Conservation (phyloP, 495 filamentous ascomycete species). For the Symbiotaphrina buchneri region DNA sequence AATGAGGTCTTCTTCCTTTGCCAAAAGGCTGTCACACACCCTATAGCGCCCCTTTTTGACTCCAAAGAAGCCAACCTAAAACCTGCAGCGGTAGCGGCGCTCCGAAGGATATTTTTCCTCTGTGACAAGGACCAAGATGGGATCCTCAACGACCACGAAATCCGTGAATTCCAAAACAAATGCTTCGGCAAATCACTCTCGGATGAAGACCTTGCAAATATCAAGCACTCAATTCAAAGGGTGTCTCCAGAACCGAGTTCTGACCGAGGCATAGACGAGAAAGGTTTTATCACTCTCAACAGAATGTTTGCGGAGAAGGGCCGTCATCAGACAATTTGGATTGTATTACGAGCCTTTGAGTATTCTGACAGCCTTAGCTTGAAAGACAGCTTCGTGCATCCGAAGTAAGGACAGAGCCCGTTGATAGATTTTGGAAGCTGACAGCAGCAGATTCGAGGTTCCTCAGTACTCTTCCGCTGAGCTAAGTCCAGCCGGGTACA, state of each 20-base stretch:
- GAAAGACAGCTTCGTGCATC: slow-evolving; percentile 77
- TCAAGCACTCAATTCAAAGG: slow-evolving; percentile 66
- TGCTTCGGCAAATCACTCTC: slow-evolving; percentile 74
- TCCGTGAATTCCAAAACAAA: slow-evolving; percentile 68
- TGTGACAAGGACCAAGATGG: slow-evolving; percentile 94
- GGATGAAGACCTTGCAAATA: slow-evolving; percentile 59
- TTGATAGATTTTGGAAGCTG: neutral
- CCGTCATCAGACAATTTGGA: slow-evolving; percentile 96
- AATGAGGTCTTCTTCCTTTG: slow-evolving; percentile 96
- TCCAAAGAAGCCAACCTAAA: slow-evolving; percentile 78
- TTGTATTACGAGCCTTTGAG: slow-evolving; percentile 84
- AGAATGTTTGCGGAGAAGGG: slow-evolving; percentile 94
- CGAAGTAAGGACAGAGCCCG: slow-evolving; percentile 19
- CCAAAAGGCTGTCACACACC: slow-evolving; percentile 95
- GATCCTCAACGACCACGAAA: slow-evolving; percentile 74
- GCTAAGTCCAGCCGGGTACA: slow-evolving; percentile 80
- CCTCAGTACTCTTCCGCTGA: slow-evolving; percentile 81
- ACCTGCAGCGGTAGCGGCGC: slow-evolving; percentile 62
- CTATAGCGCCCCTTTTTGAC: slow-evolving; percentile 89
- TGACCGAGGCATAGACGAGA: slow-evolving; percentile 52
- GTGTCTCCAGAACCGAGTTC: slow-evolving; percentile 34
- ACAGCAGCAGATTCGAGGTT: slow-evolving; percentile 41
- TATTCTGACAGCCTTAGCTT: slow-evolving; percentile 87
- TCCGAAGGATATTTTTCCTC: slow-evolving; percentile 75
- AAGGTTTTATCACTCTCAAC: slow-evolving; percentile 72